Conservation (phyloP, 2,329 filamentous ascomycete species). For the Aspergillus felis region DNA sequence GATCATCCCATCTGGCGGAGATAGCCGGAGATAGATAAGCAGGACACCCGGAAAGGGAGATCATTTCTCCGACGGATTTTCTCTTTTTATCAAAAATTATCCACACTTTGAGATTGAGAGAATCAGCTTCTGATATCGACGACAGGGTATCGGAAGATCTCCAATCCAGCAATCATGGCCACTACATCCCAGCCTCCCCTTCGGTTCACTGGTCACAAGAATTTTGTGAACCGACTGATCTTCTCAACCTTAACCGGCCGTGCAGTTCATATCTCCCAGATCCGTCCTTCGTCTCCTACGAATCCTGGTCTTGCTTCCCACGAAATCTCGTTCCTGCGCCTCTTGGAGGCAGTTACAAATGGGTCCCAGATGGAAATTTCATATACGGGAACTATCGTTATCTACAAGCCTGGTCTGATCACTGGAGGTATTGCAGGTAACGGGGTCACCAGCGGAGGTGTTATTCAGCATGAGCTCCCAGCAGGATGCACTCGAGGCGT, state of each 20-base stretch:
- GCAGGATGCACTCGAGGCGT: constrained; percentile 73
- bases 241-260: constrained; percentile 88
- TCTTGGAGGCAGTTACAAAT: constrained; percentile 93
- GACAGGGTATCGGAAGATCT: constrained; percentile 11
- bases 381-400: constrained; percentile 88
- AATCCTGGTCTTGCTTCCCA: constrained; percentile 85
- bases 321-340: constrained; percentile 91
- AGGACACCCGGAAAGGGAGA: constrained; percentile 26
- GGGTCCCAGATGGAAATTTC: constrained; percentile 93
- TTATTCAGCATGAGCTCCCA: constrained; percentile 77
- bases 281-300: constrained; percentile 80
- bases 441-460: constrained; percentile 64
- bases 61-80: constrained; percentile 29
- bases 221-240: constrained; percentile 77
- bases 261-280: constrained; percentile 87
- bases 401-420: constrained; percentile 88
- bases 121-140: constrained; percentile 3
- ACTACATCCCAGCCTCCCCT: constrained; percentile 50
- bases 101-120: constrained; percentile 2
- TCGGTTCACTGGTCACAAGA: constrained; percentile 78
- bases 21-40: constrained; percentile 24
- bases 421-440: constrained; percentile 75
- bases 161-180: constrained; percentile 25
- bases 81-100: constrained; percentile 13
- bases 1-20: constrained; percentile 4